Conservation (phyloP, 805 yeast genomes). For the Candida adriatica region DNA sequence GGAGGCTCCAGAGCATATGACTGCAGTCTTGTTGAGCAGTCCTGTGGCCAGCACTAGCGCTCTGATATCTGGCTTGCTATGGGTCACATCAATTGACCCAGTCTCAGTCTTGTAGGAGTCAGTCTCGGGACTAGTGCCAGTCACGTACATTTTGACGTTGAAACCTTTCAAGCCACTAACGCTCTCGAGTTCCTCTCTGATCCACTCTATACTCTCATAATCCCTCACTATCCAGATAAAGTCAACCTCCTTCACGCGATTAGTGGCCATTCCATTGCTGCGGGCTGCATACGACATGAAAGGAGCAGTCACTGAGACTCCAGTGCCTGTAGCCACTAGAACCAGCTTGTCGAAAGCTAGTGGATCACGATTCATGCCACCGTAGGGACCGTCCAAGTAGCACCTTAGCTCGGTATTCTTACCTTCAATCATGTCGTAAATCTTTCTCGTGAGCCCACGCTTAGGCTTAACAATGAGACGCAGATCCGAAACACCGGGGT, state of each 20-base stretch:
- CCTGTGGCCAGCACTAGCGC: conserved; percentile 2
- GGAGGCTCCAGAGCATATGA: conserved; percentile 41
- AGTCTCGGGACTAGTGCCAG: conserved; percentile 20
- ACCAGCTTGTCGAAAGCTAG: conserved; percentile 37
- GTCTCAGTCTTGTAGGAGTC: conserved; percentile 1
- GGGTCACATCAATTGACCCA: neutral
- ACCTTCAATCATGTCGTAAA: conserved; percentile 22
- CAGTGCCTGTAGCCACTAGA: conserved; percentile 43
- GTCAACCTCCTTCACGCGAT: conserved; percentile 25
- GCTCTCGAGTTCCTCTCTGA: conserved; percentile 28
- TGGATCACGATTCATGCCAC: conserved; percentile 42
- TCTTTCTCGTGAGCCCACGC: conserved; percentile 37
- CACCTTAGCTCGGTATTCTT: conserved; percentile 25
- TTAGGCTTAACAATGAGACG: conserved; percentile 40
- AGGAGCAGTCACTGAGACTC: conserved; percentile 44
- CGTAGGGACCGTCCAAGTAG: conserved; percentile 51
- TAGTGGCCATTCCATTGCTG: conserved; percentile 7
- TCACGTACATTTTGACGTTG: conserved; percentile 23
- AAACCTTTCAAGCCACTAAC: conserved; percentile 1
- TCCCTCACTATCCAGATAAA: conserved; percentile 40
- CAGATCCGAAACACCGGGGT: conserved; percentile 19
- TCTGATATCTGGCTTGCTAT: conserved; percentile 13
- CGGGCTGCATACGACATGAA: conserved; percentile 26
- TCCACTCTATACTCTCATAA: conserved; percentile 33
- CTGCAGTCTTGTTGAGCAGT: conserved; percentile 27